These are phyloP conservation scores for Chaetomiaceae sp. DNA, from an alignment of 2,329 filamentous ascomycete genomes.

Conservation along the genomic window DNA sequence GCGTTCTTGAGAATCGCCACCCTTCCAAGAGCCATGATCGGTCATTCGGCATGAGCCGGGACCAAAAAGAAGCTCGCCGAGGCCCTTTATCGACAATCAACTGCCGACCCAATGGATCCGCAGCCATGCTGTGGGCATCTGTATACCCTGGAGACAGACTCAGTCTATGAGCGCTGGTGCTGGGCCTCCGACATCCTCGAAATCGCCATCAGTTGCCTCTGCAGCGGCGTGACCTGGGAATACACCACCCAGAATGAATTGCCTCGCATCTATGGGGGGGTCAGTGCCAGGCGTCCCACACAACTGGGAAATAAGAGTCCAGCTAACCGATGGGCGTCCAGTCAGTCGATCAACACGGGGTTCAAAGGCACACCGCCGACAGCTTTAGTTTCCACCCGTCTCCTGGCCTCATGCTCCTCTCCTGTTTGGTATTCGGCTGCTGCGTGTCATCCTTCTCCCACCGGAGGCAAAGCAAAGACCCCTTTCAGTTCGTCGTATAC, in stretches of 20 bases:
- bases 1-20: not conserved
- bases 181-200: slow-evolving; percentile 15
- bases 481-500: slow-evolving; percentile 29
- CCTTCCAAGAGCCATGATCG: not conserved
- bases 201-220: slow-evolving; percentile 16
- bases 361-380: not conserved
- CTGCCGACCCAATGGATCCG: slow-evolving; percentile 9
- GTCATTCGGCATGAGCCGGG: not conserved
- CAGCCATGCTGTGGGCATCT: slow-evolving; percentile 12
- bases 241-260: slow-evolving; percentile 19
- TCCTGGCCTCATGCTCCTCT: slow-evolving; percentile 29
- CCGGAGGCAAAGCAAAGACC: slow-evolving; percentile 28
- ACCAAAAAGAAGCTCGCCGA: not conserved
- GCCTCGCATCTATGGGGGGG: not conserved
- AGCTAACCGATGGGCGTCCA: slow-evolving; percentile 10
- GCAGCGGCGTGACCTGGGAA: slow-evolving; percentile 20
- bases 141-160: not conserved
- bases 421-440: slow-evolving; percentile 32
- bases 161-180: slow-evolving; percentile 1
- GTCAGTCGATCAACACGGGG: slow-evolving; percentile 2
- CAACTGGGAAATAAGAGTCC: not conserved
- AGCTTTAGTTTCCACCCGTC: slow-evolving; percentile 27
- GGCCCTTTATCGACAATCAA: not conserved
- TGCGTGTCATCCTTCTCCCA: slow-evolving; percentile 33
- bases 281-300: slow-evolving; percentile 8